A percentile compares a stretch with the other conserved stretches of the same genome.
phyloP scores from a whole-genome alignment of 495 filamentous ascomycete species.

The Apiosordaria backusii region DNA sequence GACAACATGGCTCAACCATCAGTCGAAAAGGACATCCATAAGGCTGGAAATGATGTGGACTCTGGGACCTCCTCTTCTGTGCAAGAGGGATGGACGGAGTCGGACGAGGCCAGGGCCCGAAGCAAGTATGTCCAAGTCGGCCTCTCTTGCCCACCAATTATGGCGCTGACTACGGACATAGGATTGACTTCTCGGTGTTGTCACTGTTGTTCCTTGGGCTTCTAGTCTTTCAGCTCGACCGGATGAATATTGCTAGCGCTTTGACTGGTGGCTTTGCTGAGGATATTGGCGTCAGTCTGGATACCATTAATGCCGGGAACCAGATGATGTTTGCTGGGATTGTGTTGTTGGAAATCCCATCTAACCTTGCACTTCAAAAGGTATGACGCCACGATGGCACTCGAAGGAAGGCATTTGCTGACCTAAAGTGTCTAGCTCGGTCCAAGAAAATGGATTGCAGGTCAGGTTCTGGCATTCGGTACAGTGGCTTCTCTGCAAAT shows the following conservation, averaged over 20 bases:
- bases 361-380: slow-evolving; percentile 47
- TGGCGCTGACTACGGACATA: background rate
- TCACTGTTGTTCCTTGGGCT: slow-evolving; percentile 23
- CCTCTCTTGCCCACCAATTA: background rate
- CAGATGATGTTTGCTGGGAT: slow-evolving; percentile 51
- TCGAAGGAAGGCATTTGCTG: background rate
- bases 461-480: slow-evolving; percentile 49
- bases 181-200: slow-evolving; percentile 20
- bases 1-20: slow-evolving; percentile 1
- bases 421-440: slow-evolving; percentile 32
- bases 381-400: background rate
- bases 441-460: slow-evolving; percentile 49
- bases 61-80: background rate
- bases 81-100: slow-evolving; percentile 7
- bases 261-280: slow-evolving; percentile 46
- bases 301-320: slow-evolving; percentile 51
- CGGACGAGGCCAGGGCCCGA: slow-evolving; percentile 6
- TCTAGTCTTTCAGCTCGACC: slow-evolving; percentile 40
- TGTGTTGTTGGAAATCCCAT: slow-evolving; percentile 51
- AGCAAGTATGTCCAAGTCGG: slow-evolving; percentile 10
- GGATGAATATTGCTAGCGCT: slow-evolving; percentile 49
- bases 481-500: slow-evolving; percentile 50
- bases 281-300: slow-evolving; percentile 45
- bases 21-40: background rate
- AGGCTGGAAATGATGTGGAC: background rate